Conservation (phyloP, 306 rosid species). For the Trifolium pratense region DNA sequence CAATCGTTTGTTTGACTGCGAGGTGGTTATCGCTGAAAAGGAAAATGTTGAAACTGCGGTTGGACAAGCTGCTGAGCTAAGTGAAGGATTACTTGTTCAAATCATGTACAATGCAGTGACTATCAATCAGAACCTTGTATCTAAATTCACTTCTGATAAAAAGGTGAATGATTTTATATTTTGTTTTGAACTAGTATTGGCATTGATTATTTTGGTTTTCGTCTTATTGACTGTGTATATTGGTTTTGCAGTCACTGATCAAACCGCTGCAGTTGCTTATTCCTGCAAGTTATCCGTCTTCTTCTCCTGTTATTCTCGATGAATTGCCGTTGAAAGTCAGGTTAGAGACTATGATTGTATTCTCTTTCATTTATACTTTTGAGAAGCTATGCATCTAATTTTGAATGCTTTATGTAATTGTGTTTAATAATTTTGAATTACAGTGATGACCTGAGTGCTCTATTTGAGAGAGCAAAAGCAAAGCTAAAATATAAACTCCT, state of each 20-base stretch:
- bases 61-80: constrained; percentile 27
- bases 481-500: constrained; percentile 31
- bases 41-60: constrained; percentile 21
- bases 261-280: constrained; percentile 47
- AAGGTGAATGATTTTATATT: constrained; percentile 38
- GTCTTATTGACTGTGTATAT: constrained; percentile 12
- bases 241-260: constrained; percentile 45
- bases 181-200: constrained; percentile 2
- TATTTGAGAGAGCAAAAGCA: constrained; percentile 39
- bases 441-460: constrained; percentile 37
- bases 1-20: constrained; percentile 43
- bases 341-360: constrained; percentile 27
- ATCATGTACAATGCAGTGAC: constrained; percentile 37
- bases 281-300: constrained; percentile 50
- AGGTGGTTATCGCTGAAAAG: constrained; percentile 43
- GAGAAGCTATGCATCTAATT: not conserved
- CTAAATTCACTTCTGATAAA: constrained; percentile 28
- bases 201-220: not conserved
- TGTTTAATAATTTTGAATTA: not conserved
- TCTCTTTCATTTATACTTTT: constrained; percentile 10
- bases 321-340: constrained; percentile 39
- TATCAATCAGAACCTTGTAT: constrained; percentile 17
- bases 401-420: not conserved
- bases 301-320: constrained; percentile 43
- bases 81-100: constrained; percentile 44